A percentile compares a stretch with the other conserved stretches of the same genome.
phyloP scores from a whole-genome alignment of 345 rosid genomes.

The Hibiscus syriacus region DNA sequence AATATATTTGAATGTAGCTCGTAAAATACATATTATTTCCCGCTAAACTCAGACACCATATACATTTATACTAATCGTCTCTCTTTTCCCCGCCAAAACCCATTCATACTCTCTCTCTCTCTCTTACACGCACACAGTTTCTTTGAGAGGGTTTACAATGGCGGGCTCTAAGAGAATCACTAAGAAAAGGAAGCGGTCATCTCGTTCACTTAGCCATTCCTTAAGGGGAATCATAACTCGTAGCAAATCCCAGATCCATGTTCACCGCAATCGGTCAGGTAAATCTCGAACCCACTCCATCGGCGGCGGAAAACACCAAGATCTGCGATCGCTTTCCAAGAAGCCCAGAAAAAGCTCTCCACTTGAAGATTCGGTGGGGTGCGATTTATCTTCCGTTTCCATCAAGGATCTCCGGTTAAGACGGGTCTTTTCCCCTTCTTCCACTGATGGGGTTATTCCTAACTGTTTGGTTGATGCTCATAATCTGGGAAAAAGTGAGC shows the following conservation, averaged over 20 bases:
- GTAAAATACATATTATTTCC: background rate
- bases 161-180: conserved; percentile 12
- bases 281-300: conserved; percentile 14
- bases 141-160: conserved; percentile 9
- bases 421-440: conserved; percentile 46
- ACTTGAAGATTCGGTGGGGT: background rate
- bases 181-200: conserved; percentile 27
- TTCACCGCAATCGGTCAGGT: conserved; percentile 23
- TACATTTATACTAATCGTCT: background rate
- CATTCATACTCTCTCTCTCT: too few relatives aligned
- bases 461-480: conserved; percentile 1
- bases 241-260: conserved; percentile 28
- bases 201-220: conserved; percentile 4
- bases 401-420: conserved; percentile 54
- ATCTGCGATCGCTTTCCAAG: background rate
- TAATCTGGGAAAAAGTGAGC: too few relatives aligned
- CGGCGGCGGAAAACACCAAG: conserved; percentile 1
- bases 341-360: conserved; percentile 6
- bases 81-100: background rate
- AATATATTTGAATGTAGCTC: background rate
- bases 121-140: background rate
- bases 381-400: conserved; percentile 17
- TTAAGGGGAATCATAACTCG: conserved; percentile 16
- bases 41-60: background rate
- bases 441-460: background rate